Percentiles rank a stretch among this genome's conserved stretches.
Evolutionary conservation across 2,329 filamentous ascomycete species (phyloP).

Genomic region (Penicillium sp.): DNA sequence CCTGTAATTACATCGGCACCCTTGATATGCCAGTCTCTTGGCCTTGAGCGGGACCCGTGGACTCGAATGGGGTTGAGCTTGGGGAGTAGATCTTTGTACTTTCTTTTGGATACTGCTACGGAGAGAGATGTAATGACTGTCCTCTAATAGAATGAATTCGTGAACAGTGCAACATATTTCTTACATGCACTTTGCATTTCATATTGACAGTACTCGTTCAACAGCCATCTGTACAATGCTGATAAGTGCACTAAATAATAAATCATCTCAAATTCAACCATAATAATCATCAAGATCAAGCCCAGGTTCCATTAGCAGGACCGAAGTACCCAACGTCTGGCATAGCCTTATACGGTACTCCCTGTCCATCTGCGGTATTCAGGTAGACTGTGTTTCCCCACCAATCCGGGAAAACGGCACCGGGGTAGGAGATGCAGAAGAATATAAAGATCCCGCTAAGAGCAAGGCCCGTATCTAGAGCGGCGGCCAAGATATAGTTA

Average conservation of each 20-base stretch:
- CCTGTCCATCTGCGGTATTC: conserved; percentile 36
- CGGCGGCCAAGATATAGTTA: conserved; percentile 49
- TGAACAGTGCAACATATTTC: too few species aligned
- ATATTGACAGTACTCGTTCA: too few species aligned
- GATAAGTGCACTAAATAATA: too few species aligned
- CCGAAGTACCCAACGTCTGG: conserved; percentile 36
- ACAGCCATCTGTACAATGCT: too few species aligned
- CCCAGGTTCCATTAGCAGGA: conserved; percentile 36
- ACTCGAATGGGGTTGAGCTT: too few species aligned
- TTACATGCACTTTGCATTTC: too few species aligned
- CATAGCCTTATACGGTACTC: conserved; percentile 32
- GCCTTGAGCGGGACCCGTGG: neutral
- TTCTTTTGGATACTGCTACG: too few species aligned
- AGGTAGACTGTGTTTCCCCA: conserved; percentile 40
- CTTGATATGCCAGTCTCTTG: conserved; percentile 14
- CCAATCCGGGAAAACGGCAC: conserved; percentile 36
- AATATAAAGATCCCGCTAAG: conserved; percentile 42
- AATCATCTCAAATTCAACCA: too few species aligned
- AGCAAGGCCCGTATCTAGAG: conserved; percentile 42
- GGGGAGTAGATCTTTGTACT: too few species aligned
- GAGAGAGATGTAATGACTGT: too few species aligned
- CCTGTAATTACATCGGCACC: conserved; percentile 21
- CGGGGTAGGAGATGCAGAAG: conserved; percentile 39
- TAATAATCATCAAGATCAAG: too few species aligned
- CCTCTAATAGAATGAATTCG: too few species aligned